Base-by-base conservation (phyloP, 2,329 filamentous ascomycete genomes). In the Pseudogymnoascus sp. region DNA sequence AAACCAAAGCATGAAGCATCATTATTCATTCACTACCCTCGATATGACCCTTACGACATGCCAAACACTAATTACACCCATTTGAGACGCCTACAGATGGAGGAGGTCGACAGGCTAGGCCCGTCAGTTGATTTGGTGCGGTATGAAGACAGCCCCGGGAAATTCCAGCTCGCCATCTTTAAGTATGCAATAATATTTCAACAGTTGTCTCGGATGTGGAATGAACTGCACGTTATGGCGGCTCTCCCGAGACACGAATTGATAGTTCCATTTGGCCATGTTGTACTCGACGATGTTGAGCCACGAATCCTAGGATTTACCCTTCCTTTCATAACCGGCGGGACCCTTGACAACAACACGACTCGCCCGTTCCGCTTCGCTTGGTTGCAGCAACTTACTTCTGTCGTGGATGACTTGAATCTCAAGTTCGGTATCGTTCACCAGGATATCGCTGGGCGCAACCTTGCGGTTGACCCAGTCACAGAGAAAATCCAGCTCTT, bases 371-470 rank as follows among this genome's bases (percentile, higher is more conserved):
- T 78, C 61, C 73, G 70, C 64, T 68, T 78, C 0, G 46, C 72
- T 61, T 77, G 74, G 72, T 66, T 78, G 0, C 63, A 69, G 14
- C 76, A 79, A 63, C 72, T 79, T 0, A 72, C 72, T 0, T 7
- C 68, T 0, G 70, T 76, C 4, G 69, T 78, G 7, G 76, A 78
- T 61, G 70, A 73, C 35, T 67, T 78, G 28, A 77, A 78, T 61
- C 67, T 78, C 11, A 62, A 70, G 43, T 65, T 73, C 38, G 75
- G 76, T 28, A 72, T 78, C 43, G 65, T 68, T 40, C 77, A 78
- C 65, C 72, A 76, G 63, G 77, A 78, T 62, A 69, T 79, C 59
- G 70, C 72, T 2, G 65, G 73, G 3, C 70, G 74, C 28, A 78
- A 78, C 62, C 68, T 78, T 3, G 46, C 78, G 0, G 63, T 78